Percentiles rank a stretch among this genome's conserved stretches.
These are phyloP conservation scores for Lyophyllum atratum DNA, from an alignment of 768 basidiomycete genomes.

Conservation along the genomic window DNA sequence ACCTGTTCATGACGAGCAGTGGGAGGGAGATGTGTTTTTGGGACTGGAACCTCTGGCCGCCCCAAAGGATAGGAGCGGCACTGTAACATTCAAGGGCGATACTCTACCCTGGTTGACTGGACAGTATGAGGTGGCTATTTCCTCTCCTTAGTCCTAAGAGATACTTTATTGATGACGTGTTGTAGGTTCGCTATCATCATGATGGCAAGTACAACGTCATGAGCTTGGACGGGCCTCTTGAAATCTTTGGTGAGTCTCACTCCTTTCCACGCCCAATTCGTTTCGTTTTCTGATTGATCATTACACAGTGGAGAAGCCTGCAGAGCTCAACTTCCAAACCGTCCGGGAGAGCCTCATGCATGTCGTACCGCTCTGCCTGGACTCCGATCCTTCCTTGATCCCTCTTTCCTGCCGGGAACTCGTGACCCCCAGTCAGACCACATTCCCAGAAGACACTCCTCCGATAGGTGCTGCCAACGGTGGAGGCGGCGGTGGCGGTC, in stretches of 20 bases:
- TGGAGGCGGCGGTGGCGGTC: neutral
- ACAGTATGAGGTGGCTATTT: constrained; percentile 70
- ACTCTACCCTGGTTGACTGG: constrained; percentile 87
- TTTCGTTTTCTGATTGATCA: constrained; percentile 5
- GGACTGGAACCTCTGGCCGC: constrained; percentile 40
- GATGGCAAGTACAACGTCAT: constrained; percentile 98
- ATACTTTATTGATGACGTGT: neutral
- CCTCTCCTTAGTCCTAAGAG: neutral
- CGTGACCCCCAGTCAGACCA: constrained; percentile 18
- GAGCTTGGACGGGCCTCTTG: constrained; percentile 79
- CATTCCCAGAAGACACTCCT: neutral
- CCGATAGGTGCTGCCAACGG: neutral
- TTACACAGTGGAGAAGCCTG: constrained; percentile 72
- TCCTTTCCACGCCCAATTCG: neutral
- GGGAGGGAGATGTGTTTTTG: constrained; percentile 84
- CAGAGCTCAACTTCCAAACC: constrained; percentile 59
- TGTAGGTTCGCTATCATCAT: constrained; percentile 86
- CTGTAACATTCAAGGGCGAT: constrained; percentile 74
- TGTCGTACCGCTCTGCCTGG: constrained; percentile 85
- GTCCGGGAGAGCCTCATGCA: constrained; percentile 69
- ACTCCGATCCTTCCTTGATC: constrained; percentile 81
- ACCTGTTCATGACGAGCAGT: constrained; percentile 89
- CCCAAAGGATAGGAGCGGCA: constrained; percentile 55
- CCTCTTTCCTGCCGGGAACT: constrained; percentile 63
- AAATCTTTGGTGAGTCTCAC: constrained; percentile 75